Percentiles rank a stretch among this genome's conserved stretches.
Evolutionary conservation across 2,329 filamentous ascomycete species (phyloP).

Genomic region (Phialocephala sp.): DNA sequence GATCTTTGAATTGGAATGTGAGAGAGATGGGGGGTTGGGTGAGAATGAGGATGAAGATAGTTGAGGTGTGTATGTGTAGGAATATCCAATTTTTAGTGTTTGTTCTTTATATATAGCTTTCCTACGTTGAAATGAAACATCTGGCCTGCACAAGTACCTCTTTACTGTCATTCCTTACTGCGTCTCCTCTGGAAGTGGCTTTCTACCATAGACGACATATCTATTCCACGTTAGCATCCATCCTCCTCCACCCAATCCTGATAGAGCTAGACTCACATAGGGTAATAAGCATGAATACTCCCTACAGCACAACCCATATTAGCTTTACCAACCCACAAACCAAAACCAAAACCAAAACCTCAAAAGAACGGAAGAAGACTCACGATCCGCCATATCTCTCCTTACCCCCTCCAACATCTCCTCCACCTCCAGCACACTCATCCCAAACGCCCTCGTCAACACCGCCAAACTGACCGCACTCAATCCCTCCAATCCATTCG

Average conservation of each 20-base stretch:
- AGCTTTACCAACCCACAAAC: no score
- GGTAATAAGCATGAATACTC: conserved; percentile 17
- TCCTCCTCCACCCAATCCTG: neutral
- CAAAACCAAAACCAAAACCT: no score
- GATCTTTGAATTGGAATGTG: neutral
- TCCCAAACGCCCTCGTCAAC: conserved; percentile 19
- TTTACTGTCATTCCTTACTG: neutral
- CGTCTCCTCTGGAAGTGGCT: neutral
- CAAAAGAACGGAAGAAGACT: no score
- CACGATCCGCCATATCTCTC: conserved; percentile 18
- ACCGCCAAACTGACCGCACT: conserved; percentile 15
- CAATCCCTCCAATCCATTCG: conserved; percentile 20
- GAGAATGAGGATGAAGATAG: neutral
- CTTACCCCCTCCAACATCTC: conserved; percentile 17
- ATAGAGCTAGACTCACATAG: conserved; percentile 14
- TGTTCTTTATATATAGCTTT: no score
- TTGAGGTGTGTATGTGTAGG: no score
- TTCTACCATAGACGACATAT: neutral
- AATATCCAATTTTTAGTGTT: no score
- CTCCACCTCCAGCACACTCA: conserved; percentile 18
- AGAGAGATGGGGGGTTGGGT: neutral
- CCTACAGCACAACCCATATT: no score
- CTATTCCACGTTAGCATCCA: neutral
- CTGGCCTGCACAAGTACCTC: neutral
- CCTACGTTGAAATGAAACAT: no score